Percentiles rank a stretch among this genome's conserved stretches.
Conservation (phyloP, 805 yeast genomes). For the Barnettozyma wickerhamii region DNA sequence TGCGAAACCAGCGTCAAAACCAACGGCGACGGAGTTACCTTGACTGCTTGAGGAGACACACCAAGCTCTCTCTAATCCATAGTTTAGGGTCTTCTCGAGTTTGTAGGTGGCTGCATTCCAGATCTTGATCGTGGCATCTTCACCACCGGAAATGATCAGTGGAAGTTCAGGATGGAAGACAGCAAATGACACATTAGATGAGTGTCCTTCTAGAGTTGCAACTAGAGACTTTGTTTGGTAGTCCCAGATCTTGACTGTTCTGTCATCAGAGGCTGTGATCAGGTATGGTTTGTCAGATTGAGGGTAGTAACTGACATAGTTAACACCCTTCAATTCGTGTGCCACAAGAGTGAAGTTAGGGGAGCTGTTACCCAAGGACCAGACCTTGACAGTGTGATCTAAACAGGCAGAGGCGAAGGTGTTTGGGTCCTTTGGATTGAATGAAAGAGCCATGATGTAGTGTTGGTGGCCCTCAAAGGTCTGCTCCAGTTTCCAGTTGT, state of each 20-base stretch:
- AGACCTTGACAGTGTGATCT: slow-evolving; percentile 93
- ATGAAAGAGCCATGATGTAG: slow-evolving; percentile 89
- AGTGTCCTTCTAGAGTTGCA: slow-evolving; percentile 91
- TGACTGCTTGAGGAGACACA: slow-evolving; percentile 73
- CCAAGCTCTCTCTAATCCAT: slow-evolving; percentile 96
- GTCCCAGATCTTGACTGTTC: slow-evolving; percentile 88
- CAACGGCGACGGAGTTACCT: slow-evolving; percentile 79
- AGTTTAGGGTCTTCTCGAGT: slow-evolving; percentile 85
- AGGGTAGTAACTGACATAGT: slow-evolving; percentile 95
- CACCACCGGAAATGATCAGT: slow-evolving; percentile 90
- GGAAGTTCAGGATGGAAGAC: slow-evolving; percentile 98
- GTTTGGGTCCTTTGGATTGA: slow-evolving; percentile 96
- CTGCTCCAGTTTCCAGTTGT: slow-evolving; percentile 85
- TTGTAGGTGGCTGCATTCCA: slow-evolving; percentile 96
- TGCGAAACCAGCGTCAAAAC: slow-evolving; percentile 93
- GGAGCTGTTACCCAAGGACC: slow-evolving; percentile 84
- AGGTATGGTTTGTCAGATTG: slow-evolving; percentile 96
- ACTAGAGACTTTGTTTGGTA: slow-evolving; percentile 96
- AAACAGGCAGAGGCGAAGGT: slow-evolving; percentile 97
- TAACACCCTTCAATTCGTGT: slow-evolving; percentile 91
- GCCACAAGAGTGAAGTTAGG: slow-evolving; percentile 92
- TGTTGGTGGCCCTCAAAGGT: slow-evolving; percentile 94
- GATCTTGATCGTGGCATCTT: slow-evolving; percentile 88
- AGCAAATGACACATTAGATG: slow-evolving; percentile 93
- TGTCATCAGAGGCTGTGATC: slow-evolving; percentile 88